Evolutionary conservation across 768 basidiomycete species (phyloP).

Genomic region (Crassisporium funariophilum): DNA sequence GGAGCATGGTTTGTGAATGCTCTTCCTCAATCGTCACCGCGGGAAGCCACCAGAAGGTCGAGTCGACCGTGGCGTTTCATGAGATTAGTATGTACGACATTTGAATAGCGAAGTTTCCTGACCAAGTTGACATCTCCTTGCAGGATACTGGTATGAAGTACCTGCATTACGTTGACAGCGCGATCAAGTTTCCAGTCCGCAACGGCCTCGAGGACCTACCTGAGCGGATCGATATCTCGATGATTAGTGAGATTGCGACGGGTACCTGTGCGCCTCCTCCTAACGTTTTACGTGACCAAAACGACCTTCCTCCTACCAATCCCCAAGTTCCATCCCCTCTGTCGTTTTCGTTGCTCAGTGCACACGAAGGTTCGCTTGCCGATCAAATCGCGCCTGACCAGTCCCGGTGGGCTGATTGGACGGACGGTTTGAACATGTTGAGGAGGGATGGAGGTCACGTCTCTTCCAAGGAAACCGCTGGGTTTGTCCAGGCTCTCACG

Average conservation of each 20-base stretch:
- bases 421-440: constrained; percentile 89
- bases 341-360: constrained; percentile 76
- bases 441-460: constrained; percentile 82
- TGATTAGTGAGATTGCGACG: constrained; percentile 79
- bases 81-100: constrained; percentile 60
- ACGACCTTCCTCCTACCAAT: constrained; percentile 55
- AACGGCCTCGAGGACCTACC: constrained; percentile 86
- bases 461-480: constrained; percentile 81
- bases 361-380: constrained; percentile 71
- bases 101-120: not conserved
- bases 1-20: constrained; percentile 94
- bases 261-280: constrained; percentile 73
- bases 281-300: constrained; percentile 61
- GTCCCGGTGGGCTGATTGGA: constrained; percentile 90
- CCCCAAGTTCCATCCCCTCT: constrained; percentile 63
- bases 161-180: constrained; percentile 84
- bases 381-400: constrained; percentile 80
- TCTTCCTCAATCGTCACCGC: constrained; percentile 52
- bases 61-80: constrained; percentile 83
- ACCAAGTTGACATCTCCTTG: constrained; percentile 8
- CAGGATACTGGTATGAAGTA: constrained; percentile 80
- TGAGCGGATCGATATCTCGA: constrained; percentile 79
- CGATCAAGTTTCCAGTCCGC: constrained; percentile 76
- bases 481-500: constrained; percentile 83
- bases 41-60: constrained; percentile 58